Evolutionary conservation across 2,329 filamentous ascomycete species (phyloP), one percentile per base, ranked within the genome.

Genomic region (Acrocalymma vagum): DNA sequence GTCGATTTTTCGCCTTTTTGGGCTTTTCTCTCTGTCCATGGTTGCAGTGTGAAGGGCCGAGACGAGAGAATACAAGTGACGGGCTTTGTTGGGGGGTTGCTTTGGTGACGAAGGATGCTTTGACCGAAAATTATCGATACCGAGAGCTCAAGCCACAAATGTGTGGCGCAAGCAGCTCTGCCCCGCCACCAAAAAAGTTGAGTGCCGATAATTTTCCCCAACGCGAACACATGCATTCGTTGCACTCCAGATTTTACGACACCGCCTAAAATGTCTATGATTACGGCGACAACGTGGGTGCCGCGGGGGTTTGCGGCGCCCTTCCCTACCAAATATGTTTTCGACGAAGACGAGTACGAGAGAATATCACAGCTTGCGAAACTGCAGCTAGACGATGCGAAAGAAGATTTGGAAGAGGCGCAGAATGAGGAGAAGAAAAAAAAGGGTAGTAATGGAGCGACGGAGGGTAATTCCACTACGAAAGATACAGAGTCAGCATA

Each of bases 311-410:
- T 75, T 54, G 75, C 76, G 37, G 75, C 76, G 20, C 72, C 73
- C 25, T 76, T 76, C 38, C 76, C 76, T 1, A 71, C 69, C 7
- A 74, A 74, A 57, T 78, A 78, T 45, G 67, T 70, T 22, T 77
- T 79, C 56, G 73, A 78, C 63, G 76, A 78, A 42, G 75, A 77
- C 51, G 76, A 79, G 50, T 78, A 75, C 48, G 72, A 71, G 44
- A 70, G 76, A 38, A 79, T 79, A 46, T 70, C 74, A 22, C 72
- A 78, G 60, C 70, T 78, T 18, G 75, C 75, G n/a, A 77, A 77
- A 51, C 65, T 78, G 29, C 87, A 95, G 73, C 81, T 96, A 21
- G 90, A 96, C 63, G 94, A 97, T 72, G 94, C 94, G 17, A 87
- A 93, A 63, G 88, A 92, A 18, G 92, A 94, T 63, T 55, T 72